Percentiles rank a stretch among this genome's conserved stretches.
phyloP scores from a whole-genome alignment of 768 basidiomycete genomes.

The Leccinum subtestaceum region DNA sequence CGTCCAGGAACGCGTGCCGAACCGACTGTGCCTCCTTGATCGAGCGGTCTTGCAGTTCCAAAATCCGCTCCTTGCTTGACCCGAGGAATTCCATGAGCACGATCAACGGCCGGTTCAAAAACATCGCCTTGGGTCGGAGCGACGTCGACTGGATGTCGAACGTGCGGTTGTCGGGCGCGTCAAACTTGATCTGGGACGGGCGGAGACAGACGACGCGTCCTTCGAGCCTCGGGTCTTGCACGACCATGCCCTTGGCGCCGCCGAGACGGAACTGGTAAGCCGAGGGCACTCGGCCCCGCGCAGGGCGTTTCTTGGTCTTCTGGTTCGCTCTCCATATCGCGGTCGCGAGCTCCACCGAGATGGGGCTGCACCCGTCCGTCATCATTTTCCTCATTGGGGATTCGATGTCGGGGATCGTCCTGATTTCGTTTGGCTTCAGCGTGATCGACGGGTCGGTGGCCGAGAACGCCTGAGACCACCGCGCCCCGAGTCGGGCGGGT shows the following conservation, averaged over 20 bases:
- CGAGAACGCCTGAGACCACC: slow-evolving; percentile 55
- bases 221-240: slow-evolving; percentile 37
- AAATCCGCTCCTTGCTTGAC: slow-evolving; percentile 32
- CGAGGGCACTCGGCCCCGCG: slow-evolving; percentile 31
- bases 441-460: slow-evolving; percentile 47
- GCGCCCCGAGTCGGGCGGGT: slow-evolving; percentile 51
- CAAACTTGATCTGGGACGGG: slow-evolving; percentile 49
- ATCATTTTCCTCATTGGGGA: slow-evolving; percentile 35
- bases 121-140: slow-evolving; percentile 39
- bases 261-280: slow-evolving; percentile 45
- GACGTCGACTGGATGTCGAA: slow-evolving; percentile 51
- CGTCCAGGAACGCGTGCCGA: slow-evolving; percentile 32
- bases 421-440: slow-evolving; percentile 37
- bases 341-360: slow-evolving; percentile 37
- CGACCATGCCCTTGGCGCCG: slow-evolving; percentile 50
- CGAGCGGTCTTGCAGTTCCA: slow-evolving; percentile 37
- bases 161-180: slow-evolving; percentile 33
- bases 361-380: slow-evolving; percentile 52
- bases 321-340: slow-evolving; percentile 38
- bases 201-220: slow-evolving; percentile 40
- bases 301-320: slow-evolving; percentile 21
- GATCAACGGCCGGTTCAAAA: slow-evolving; percentile 48
- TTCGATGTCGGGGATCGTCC: slow-evolving; percentile 27
- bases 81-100: slow-evolving; percentile 47
- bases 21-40: slow-evolving; percentile 37